Evolutionary conservation across 2,329 filamentous ascomycete species (phyloP).

Genomic region (Exophiala aquamarina): DNA sequence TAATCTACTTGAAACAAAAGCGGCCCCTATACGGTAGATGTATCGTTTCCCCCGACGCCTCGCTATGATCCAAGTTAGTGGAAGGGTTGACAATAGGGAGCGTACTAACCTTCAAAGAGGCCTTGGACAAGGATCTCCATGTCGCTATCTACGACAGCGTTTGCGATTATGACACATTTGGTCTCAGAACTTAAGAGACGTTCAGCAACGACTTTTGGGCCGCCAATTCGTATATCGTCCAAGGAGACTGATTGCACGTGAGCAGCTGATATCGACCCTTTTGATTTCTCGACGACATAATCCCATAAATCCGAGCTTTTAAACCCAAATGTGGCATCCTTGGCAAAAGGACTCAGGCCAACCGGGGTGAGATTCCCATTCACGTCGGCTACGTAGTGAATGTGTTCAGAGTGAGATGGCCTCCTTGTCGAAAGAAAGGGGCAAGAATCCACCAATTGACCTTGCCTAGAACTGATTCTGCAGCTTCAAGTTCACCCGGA

Average conservation of each 20-base stretch:
- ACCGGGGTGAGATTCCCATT: constrained; percentile 53
- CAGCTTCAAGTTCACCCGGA: constrained; percentile 55
- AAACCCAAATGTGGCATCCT: constrained; percentile 60
- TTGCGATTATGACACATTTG: constrained; percentile 50
- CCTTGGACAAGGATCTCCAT: constrained; percentile 57
- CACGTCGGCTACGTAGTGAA: constrained; percentile 54
- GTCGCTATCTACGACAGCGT: constrained; percentile 55
- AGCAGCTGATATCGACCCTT: constrained; percentile 40
- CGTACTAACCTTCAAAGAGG: constrained; percentile 44
- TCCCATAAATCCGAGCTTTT: constrained; percentile 53
- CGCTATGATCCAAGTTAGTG: no score
- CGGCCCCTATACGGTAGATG: constrained; percentile 48
- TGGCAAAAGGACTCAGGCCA: constrained; percentile 55
- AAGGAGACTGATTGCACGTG: constrained; percentile 47
- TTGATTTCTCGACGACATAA: constrained; percentile 57
- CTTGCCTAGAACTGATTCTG: constrained; percentile 50
- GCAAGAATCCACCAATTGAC: constrained; percentile 57
- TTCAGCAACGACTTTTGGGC: constrained; percentile 42
- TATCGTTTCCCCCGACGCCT: constrained; percentile 43
- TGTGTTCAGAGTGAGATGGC: constrained; percentile 56
- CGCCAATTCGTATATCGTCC: constrained; percentile 50
- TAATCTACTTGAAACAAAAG: constrained; percentile 51
- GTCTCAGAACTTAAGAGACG: constrained; percentile 39
- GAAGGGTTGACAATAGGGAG: no score
- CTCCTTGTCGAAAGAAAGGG: constrained; percentile 61